These are phyloP conservation scores for Candida jianshihensis DNA, from an alignment of 805 yeast genomes.

Conservation along the genomic window DNA sequence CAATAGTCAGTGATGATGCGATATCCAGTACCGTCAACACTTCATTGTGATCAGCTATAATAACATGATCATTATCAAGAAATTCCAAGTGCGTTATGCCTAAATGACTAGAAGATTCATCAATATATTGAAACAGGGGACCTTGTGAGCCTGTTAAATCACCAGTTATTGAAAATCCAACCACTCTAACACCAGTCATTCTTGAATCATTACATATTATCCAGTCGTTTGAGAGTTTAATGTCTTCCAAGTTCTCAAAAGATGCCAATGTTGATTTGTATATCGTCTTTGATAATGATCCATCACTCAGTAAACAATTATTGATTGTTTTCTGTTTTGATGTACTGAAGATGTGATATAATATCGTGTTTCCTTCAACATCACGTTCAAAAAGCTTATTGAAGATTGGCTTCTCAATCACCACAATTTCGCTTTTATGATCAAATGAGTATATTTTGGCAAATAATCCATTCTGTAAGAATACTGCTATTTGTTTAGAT, in stretches of 20 bases:
- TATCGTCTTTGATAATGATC: not conserved
- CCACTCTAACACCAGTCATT: slow-evolving; percentile 3
- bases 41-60: slow-evolving; percentile 13
- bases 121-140: slow-evolving; percentile 4
- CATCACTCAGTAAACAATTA: slow-evolving; percentile 1
- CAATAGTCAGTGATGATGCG: not conserved
- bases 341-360: slow-evolving; percentile 1
- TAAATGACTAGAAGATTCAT: slow-evolving; percentile 5
- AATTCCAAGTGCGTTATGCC: slow-evolving; percentile 6
- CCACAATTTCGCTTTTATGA: slow-evolving; percentile 3
- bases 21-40: slow-evolving; percentile 3
- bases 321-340: not conserved
- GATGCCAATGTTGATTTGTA: slow-evolving; percentile 5
- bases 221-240: slow-evolving; percentile 11
- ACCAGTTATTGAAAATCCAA: slow-evolving; percentile 9
- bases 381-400: not conserved
- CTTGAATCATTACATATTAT: slow-evolving; percentile 4
- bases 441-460: slow-evolving; percentile 13
- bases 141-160: slow-evolving; percentile 2
- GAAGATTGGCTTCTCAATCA: slow-evolving; percentile 10
- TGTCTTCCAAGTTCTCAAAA: not conserved
- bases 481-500: slow-evolving; percentile 12
- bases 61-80: slow-evolving; percentile 8
- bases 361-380: not conserved
- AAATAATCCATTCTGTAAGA: slow-evolving; percentile 6